Evolutionary conservation across 768 basidiomycete species (phyloP).

Genomic region (Termitomyces titanicus): DNA sequence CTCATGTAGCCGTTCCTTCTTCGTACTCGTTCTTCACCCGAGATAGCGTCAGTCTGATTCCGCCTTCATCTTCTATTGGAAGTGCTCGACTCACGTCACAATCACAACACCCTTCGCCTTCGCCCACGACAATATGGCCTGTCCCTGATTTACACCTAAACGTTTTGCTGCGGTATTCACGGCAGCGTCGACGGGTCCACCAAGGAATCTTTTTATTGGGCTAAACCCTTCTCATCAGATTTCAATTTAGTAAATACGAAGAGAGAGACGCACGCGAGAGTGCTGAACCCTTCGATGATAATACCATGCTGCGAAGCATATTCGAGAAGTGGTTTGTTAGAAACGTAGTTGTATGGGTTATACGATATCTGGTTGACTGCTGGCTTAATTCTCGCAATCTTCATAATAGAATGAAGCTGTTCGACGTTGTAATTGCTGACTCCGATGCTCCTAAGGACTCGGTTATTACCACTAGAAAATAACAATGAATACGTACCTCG

Average conservation of each 20-base stretch:
- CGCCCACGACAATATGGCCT: constrained; percentile 70
- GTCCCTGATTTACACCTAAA: constrained; percentile 53
- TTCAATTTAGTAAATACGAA: background rate
- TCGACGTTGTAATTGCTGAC: constrained; percentile 64
- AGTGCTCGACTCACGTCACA: constrained; percentile 56
- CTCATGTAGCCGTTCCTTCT: constrained; percentile 55
- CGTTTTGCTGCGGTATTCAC: constrained; percentile 50
- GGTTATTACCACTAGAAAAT: background rate
- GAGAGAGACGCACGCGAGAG: constrained; percentile 36
- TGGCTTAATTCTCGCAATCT: constrained; percentile 51
- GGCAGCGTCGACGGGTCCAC: constrained; percentile 61
- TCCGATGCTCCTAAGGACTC: constrained; percentile 30
- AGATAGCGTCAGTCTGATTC: background rate
- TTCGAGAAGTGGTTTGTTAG: constrained; percentile 43
- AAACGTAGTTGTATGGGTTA: constrained; percentile 55
- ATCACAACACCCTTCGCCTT: constrained; percentile 62
- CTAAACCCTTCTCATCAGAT: constrained; percentile 15
- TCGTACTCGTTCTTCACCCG: constrained; percentile 52
- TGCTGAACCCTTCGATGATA: constrained; percentile 54
- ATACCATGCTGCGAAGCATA: constrained; percentile 47
- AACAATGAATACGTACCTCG: constrained; percentile 28
- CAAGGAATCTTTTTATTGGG: constrained; percentile 55
- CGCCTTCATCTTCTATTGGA: too few relatives aligned
- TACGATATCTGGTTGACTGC: constrained; percentile 66
- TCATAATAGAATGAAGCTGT: constrained; percentile 48